Conservation (phyloP, 371 early-diverging fungal species). For the Cokeromyces recurvatus region DNA sequence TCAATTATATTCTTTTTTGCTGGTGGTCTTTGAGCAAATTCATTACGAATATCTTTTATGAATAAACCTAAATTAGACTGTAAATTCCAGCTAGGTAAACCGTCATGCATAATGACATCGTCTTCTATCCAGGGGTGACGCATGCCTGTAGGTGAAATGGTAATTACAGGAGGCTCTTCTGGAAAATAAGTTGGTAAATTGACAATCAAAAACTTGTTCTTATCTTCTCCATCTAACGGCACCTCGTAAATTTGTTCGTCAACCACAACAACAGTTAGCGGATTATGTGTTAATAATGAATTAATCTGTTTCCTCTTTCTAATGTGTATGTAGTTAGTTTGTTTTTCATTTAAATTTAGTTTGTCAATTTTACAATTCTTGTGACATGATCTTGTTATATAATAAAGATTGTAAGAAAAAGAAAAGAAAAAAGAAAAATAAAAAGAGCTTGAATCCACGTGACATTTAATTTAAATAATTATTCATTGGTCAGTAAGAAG, state of each 20-base stretch:
- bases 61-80: slow-evolving; percentile 44
- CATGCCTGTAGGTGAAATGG: slow-evolving; percentile 49
- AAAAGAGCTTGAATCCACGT: too few species aligned
- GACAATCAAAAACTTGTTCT: slow-evolving; percentile 27
- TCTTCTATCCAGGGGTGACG: slow-evolving; percentile 55
- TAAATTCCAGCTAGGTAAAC: slow-evolving; percentile 19
- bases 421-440: too few species aligned
- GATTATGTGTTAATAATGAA: slow-evolving; percentile 30
- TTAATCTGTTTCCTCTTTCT: too few species aligned
- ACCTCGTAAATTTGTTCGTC: slow-evolving; percentile 44
- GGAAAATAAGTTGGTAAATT: slow-evolving; percentile 50
- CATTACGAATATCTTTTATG: slow-evolving; percentile 49
- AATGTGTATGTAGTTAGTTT: too few species aligned
- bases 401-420: too few species aligned
- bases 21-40: slow-evolving; percentile 42
- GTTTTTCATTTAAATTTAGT: too few species aligned
- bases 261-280: slow-evolving; percentile 19
- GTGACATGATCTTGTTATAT: too few species aligned
- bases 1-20: slow-evolving; percentile 13
- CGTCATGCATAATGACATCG: slow-evolving; percentile 42
- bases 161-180: slow-evolving; percentile 55
- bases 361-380: too few species aligned
- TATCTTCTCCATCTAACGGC: slow-evolving; percentile 13
- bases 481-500: too few species aligned
- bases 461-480: too few species aligned